Evolutionary conservation across 108 stramenopile genomes (phyloP), one percentile per base, ranked within the genome.

Genomic region (Epithemia pelagica): DNA sequence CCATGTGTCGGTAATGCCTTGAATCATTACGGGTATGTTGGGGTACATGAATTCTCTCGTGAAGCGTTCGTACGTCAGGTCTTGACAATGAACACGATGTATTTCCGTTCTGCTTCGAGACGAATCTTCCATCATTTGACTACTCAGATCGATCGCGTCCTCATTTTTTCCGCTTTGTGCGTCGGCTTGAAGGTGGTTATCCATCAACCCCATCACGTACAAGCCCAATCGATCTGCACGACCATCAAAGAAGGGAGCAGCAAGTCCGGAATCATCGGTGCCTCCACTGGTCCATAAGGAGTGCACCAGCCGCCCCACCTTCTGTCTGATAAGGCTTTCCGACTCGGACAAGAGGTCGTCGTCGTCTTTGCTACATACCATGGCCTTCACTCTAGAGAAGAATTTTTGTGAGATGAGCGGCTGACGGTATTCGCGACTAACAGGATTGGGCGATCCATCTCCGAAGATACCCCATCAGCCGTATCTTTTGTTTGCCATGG

Each of bases 1-100:
- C 68, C 68, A 69, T 10, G 5, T 8, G 26, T 46, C 32, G 19
- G 68, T 52, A 2, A 82, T 59, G 3, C 82, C 82, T 32, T 69
- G 75, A 57, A 82, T 74, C 20, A 82, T 62, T 37, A 74, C 75
- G 25, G 82, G 82, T 0, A 72, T 29, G 64, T 82, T 82, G 32
- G 67, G 68, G 28, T 58, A 25, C 23, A 76, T 74, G 53, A 76
- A 79, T 59, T 37, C 30, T 66, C 58, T 57, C 26, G 69, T 76
- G 55, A 82, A 82, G 24, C 72, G n/a, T n/a, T 56, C 57, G 27
- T 54, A 30, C 23, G 72, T 58, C 23, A 64, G 55, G n/a, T 63
- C 32, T 3, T 24, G 18, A 28, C 62, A 69, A 46, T 46, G 37
- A 5, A 46, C 15, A 10, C 37, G 37, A 15, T 5, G 37, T 10